Percentiles rank a stretch among this genome's conserved stretches.
Conservation (phyloP, 345 rosid genomes). For the Triadica sebifera region DNA sequence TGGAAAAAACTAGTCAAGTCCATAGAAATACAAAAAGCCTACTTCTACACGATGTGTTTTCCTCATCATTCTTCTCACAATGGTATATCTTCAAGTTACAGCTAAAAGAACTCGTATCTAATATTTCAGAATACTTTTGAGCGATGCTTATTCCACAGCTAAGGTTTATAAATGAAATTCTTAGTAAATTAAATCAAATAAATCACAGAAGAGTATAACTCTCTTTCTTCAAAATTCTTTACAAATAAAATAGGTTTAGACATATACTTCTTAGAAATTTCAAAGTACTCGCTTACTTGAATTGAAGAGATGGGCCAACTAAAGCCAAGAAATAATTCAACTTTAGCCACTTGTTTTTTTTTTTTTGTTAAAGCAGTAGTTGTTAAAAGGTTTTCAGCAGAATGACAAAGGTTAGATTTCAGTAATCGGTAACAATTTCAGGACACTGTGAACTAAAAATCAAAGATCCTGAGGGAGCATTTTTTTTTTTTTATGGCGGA, state of each 20-base stretch:
- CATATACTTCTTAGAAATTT: not conserved
- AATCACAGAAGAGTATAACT: not conserved
- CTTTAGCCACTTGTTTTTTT: too few relatives aligned
- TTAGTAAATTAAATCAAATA: not conserved
- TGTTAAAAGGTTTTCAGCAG: too few relatives aligned
- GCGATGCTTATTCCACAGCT: not conserved
- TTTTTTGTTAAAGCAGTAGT: too few relatives aligned
- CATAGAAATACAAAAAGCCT: not conserved
- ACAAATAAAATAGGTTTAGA: not conserved
- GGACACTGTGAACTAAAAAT: not conserved
- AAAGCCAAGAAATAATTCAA: too few relatives aligned
- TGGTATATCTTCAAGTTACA: not conserved
- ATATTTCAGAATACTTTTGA: not conserved
- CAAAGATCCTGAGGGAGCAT: not conserved
- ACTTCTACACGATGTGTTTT: not conserved
- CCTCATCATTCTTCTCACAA: not conserved
- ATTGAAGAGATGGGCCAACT: not conserved
- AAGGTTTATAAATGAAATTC: not conserved
- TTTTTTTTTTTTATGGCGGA: not conserved
- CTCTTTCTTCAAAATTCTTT: not conserved
- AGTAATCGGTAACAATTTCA: not conserved
- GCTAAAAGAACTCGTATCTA: not conserved
- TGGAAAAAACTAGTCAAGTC: not conserved
- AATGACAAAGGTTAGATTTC: not conserved
- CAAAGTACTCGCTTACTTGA: not conserved